phyloP scores from a whole-genome alignment of 1,284 basidiomycete species.

The Leccinum solheimii region DNA sequence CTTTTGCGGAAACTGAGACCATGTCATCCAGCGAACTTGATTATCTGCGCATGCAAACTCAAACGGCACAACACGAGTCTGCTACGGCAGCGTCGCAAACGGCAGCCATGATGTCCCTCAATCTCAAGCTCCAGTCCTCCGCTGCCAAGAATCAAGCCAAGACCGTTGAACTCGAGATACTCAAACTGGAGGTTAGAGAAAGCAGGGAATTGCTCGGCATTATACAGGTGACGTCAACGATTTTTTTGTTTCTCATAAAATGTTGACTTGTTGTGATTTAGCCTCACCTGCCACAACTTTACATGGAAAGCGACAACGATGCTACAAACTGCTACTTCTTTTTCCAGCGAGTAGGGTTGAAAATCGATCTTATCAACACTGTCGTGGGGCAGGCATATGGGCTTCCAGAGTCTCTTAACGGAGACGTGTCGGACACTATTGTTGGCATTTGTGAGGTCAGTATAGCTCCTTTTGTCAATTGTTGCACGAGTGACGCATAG shows the following conservation, averaged over 20 bases:
- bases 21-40: conserved; percentile 74
- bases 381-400: conserved; percentile 81
- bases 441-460: conserved; percentile 89
- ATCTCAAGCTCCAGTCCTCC: conserved; percentile 88
- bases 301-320: conserved; percentile 83
- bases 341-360: conserved; percentile 84
- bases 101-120: conserved; percentile 86
- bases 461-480: background rate
- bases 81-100: conserved; percentile 74
- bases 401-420: conserved; percentile 80
- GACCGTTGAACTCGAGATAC: conserved; percentile 85
- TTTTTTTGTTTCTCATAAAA: background rate
- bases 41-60: conserved; percentile 75
- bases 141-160: conserved; percentile 88
- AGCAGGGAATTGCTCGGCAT: conserved; percentile 74
- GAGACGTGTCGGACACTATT: conserved; percentile 75
- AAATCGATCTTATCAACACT: conserved; percentile 81
- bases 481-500: background rate
- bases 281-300: conserved; percentile 84
- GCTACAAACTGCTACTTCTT: conserved; percentile 87
- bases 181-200: conserved; percentile 81
- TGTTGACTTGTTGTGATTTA: conserved; percentile 32
- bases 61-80: conserved; percentile 80
- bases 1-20: conserved; percentile 3
- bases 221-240: conserved; percentile 49